phyloP scores from a whole-genome alignment of 2,329 filamentous ascomycete species.

The Pseudocercospora cruenta region DNA sequence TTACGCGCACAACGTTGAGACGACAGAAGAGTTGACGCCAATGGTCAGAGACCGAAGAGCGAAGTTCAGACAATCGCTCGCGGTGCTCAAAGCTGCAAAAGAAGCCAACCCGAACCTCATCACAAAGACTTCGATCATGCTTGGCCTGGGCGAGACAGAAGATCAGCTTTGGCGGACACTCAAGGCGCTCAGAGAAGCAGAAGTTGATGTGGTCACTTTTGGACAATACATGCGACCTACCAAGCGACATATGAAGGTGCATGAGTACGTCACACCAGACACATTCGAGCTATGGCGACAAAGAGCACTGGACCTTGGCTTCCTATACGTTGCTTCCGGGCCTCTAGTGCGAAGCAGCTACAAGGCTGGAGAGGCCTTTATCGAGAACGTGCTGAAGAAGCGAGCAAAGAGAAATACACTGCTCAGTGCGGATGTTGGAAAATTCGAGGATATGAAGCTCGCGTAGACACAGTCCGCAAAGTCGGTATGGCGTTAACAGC shows the following conservation, averaged over 20 bases:
- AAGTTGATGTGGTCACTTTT: slow-evolving; percentile 95
- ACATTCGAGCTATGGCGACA: slow-evolving; percentile 90
- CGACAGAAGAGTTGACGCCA: slow-evolving; percentile 85
- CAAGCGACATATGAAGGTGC: slow-evolving; percentile 95
- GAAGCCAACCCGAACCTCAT: slow-evolving; percentile 75
- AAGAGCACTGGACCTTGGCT: slow-evolving; percentile 89
- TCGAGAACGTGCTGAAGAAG: slow-evolving; percentile 96
- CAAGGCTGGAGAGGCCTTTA: slow-evolving; percentile 97
- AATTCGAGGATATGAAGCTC: slow-evolving; percentile 28
- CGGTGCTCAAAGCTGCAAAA: slow-evolving; percentile 81
- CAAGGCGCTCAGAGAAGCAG: slow-evolving; percentile 74
- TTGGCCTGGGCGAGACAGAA: slow-evolving; percentile 91
- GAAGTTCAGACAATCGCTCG: slow-evolving; percentile 82
- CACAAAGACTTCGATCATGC: slow-evolving; percentile 98
- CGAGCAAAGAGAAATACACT: slow-evolving; percentile 52
- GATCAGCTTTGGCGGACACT: slow-evolving; percentile 80
- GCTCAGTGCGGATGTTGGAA: slow-evolving; percentile 36
- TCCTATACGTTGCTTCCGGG: slow-evolving; percentile 93
- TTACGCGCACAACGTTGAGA: slow-evolving; percentile 97
- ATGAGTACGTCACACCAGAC: slow-evolving; percentile 90
- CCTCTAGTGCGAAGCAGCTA: slow-evolving; percentile 93
- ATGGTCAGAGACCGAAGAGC: slow-evolving; percentile 87
- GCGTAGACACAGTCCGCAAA: neutral
- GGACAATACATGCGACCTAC: slow-evolving; percentile 99
- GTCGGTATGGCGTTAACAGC: neutral